Percentiles rank a stretch among this genome's conserved stretches.
Conservation (phyloP, 495 filamentous ascomycete species). For the Penicillium silybi region DNA sequence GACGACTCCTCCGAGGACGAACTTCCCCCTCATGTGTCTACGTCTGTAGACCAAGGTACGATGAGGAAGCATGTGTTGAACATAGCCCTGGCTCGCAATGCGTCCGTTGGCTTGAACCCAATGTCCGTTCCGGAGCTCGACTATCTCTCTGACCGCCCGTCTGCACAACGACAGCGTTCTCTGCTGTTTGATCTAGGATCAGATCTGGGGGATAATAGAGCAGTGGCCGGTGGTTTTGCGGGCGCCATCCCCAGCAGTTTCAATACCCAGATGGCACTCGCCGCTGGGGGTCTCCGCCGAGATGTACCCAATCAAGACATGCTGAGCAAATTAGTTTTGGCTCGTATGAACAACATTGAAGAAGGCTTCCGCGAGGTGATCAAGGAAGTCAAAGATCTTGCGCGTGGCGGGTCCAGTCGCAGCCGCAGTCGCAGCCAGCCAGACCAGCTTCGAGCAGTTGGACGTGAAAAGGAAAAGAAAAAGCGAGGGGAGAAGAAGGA, state of each 20-base stretch:
- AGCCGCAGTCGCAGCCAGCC: constrained; percentile 30
- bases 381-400: constrained; percentile 72
- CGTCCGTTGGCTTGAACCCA: constrained; percentile 46
- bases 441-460: constrained; percentile 20
- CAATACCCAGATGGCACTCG: constrained; percentile 73
- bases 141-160: constrained; percentile 32
- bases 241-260: constrained; percentile 70
- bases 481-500: constrained; percentile 28
- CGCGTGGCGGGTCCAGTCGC: constrained; percentile 30
- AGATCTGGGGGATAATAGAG: constrained; percentile 67
- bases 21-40: constrained; percentile 12
- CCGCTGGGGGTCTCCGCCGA: constrained; percentile 47
- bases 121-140: constrained; percentile 52
- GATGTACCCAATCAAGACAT: constrained; percentile 51
- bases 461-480: constrained; percentile 30
- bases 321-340: constrained; percentile 80
- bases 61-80: constrained; percentile 24
- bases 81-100: constrained; percentile 32
- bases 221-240: constrained; percentile 46
- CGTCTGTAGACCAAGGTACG: constrained; percentile 26
- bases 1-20: constrained; percentile 23
- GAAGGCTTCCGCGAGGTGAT: constrained; percentile 79
- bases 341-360: constrained; percentile 86
- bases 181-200: constrained; percentile 66
- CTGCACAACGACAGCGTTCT: constrained; percentile 42